phyloP scores from a whole-genome alignment of 2,329 filamentous ascomycete genomes.

The Neonectria magnoliae region DNA sequence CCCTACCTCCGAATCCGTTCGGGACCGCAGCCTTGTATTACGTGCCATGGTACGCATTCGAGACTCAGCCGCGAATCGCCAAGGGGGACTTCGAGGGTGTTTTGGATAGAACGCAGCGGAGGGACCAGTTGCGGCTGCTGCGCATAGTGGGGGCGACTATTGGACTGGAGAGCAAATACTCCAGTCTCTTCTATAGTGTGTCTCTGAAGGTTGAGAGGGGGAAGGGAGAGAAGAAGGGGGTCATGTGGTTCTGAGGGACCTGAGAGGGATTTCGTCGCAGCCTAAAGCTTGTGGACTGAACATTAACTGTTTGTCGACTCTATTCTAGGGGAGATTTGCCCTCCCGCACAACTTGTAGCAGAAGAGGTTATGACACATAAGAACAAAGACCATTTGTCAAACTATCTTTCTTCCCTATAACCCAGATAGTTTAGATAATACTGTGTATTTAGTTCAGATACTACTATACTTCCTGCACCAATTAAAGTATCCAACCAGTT shows the following conservation, averaged over 20 bases:
- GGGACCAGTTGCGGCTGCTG: conserved; percentile 22
- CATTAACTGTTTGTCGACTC: not conserved
- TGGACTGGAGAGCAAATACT: conserved; percentile 39
- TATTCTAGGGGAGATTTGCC: not conserved
- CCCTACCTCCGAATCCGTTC: conserved; percentile 40
- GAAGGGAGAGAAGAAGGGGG: conserved; percentile 11
- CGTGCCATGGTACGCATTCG: conserved; percentile 44
- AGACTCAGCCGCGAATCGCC: conserved; percentile 29
- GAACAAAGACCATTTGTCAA: not conserved
- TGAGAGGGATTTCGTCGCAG: too few relatives aligned
- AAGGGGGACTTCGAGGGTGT: conserved; percentile 30
- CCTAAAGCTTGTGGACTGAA: too few relatives aligned
- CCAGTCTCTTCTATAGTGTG: conserved; percentile 40
- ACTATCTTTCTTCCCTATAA: not conserved
- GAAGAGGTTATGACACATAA: not conserved
- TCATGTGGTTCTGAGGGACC: conserved; percentile 31
- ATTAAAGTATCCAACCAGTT: not conserved
- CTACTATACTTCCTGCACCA: not conserved
- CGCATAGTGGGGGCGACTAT: conserved; percentile 27
- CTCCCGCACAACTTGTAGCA: not conserved
- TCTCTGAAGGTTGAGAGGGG: conserved; percentile 24
- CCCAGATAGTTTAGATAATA: too few relatives aligned
- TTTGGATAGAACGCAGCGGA: conserved; percentile 31
- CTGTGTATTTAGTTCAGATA: not conserved
- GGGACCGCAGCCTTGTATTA: conserved; percentile 41